These are phyloP conservation scores for Sporothrix luriei DNA, from an alignment of 2,329 filamentous ascomycete species.

Conservation along the genomic window DNA sequence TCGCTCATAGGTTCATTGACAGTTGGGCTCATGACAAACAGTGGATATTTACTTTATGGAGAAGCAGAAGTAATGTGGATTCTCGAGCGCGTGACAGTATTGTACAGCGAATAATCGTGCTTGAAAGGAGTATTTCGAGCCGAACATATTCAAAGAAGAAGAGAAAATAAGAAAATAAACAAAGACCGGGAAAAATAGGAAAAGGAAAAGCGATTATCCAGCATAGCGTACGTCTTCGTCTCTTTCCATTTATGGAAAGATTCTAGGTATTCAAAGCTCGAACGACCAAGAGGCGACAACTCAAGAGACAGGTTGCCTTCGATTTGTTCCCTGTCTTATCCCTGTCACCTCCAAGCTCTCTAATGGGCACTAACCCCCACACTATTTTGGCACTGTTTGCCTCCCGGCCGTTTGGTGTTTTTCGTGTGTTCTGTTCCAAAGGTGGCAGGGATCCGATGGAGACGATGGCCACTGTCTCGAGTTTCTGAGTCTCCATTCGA, in stretches of 20 bases:
- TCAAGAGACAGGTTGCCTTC: neutral
- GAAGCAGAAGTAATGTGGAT: constrained; percentile 2
- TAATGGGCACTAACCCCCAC: constrained; percentile 30
- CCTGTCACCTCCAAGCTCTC: neutral
- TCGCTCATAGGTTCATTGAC: constrained; percentile 3
- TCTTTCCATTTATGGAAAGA: too few species aligned
- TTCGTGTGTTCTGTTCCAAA: neutral
- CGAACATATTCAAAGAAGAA: neutral
- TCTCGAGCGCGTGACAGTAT: constrained; percentile 2
- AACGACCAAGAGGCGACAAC: neutral
- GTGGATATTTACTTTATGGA: constrained; percentile 4
- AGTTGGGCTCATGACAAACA: too few species aligned
- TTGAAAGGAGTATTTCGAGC: neutral
- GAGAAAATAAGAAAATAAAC: neutral
- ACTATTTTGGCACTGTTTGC: constrained; percentile 28
- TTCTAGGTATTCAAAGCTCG: neutral
- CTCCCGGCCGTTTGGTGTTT: neutral
- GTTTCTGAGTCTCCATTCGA: neutral
- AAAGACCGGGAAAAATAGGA: neutral
- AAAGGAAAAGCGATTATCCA: neutral
- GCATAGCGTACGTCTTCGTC: too few species aligned
- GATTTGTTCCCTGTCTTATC: neutral
- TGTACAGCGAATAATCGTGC: neutral
- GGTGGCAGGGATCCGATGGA: neutral
- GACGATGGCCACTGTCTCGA: neutral